Conservation (phyloP, 192 early-diverging fungal genomes). For the Umbelopsis isabellina region DNA sequence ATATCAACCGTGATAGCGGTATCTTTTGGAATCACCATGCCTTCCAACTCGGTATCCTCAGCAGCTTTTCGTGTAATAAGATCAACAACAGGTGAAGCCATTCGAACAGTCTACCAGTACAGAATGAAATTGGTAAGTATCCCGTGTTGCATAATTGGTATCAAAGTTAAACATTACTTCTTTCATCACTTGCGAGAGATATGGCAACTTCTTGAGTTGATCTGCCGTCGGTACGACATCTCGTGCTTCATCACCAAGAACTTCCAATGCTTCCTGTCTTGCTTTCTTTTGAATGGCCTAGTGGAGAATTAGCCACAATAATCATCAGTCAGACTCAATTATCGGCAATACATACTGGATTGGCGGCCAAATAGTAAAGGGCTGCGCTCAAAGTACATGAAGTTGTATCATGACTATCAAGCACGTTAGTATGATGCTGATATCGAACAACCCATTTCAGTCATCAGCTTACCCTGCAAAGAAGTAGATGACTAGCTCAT, state of each 20-base stretch:
- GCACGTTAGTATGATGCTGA: background rate
- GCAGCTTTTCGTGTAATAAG: conserved; percentile 1
- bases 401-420: conserved; percentile 32
- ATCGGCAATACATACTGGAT: conserved; percentile 13
- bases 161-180: conserved; percentile 16
- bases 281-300: conserved; percentile 34
- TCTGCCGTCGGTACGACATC: conserved; percentile 30
- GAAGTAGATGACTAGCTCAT: conserved; percentile 58
- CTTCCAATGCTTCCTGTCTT: conserved; percentile 27
- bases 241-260: conserved; percentile 28
- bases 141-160: too few species aligned
- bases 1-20: conserved; percentile 21
- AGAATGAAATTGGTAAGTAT: background rate
- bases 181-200: conserved; percentile 33
- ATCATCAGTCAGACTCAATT: background rate
- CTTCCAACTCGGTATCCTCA: conserved; percentile 10
- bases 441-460: background rate
- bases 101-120: conserved; percentile 20
- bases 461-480: conserved; percentile 50
- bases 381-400: conserved; percentile 37
- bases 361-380: conserved; percentile 52
- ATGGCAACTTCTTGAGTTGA: conserved; percentile 27
- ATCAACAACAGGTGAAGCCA: background rate
- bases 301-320: background rate
- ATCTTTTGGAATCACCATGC: conserved; percentile 27